Conservation (phyloP, 2,329 filamentous ascomycete genomes). For the Penicillium oxalicum region DNA sequence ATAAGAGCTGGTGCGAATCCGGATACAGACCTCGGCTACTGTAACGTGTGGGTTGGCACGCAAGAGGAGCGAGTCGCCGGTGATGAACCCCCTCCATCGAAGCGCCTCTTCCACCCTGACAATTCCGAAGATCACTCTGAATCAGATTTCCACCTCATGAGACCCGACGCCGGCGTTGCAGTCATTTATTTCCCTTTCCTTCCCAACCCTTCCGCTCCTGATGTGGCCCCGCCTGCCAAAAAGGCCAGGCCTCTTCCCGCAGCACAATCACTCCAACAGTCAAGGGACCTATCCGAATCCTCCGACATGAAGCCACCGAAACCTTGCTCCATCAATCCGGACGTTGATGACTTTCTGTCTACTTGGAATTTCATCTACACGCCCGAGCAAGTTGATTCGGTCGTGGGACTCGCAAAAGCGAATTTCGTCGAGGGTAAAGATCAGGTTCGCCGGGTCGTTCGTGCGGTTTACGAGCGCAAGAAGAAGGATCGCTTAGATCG, state of each 20-base stretch:
- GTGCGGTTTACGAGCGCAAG: constrained; percentile 90
- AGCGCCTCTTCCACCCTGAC: constrained; percentile 41
- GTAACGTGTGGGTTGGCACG: constrained; percentile 90
- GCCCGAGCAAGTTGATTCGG: constrained; percentile 78
- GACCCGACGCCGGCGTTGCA: constrained; percentile 75
- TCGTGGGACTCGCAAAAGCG: constrained; percentile 72
- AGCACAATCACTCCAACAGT: constrained; percentile 17
- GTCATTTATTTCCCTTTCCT: constrained; percentile 89
- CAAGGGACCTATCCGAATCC: constrained; percentile 14
- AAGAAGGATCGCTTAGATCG: constrained; percentile 48
- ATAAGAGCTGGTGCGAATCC: constrained; percentile 5
- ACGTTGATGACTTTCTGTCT: constrained; percentile 75
- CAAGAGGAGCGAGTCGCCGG: constrained; percentile 63
- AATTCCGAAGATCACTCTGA: constrained; percentile 52
- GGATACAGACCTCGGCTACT: constrained; percentile 67
- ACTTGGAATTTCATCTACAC: constrained; percentile 99
- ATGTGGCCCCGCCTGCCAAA: constrained; percentile 20
- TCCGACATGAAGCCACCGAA: constrained; percentile 38
- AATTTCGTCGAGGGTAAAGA: constrained; percentile 82
- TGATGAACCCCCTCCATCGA: constrained; percentile 49
- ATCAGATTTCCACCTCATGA: constrained; percentile 63
- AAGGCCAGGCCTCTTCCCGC: constrained; percentile 21
- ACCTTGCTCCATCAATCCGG: constrained; percentile 69
- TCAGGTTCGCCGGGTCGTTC: constrained; percentile 69
- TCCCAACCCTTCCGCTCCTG: constrained; percentile 56